These are phyloP conservation scores for Marasmius oreades DNA, from an alignment of 1,284 basidiomycete genomes.

Conservation along the genomic window DNA sequence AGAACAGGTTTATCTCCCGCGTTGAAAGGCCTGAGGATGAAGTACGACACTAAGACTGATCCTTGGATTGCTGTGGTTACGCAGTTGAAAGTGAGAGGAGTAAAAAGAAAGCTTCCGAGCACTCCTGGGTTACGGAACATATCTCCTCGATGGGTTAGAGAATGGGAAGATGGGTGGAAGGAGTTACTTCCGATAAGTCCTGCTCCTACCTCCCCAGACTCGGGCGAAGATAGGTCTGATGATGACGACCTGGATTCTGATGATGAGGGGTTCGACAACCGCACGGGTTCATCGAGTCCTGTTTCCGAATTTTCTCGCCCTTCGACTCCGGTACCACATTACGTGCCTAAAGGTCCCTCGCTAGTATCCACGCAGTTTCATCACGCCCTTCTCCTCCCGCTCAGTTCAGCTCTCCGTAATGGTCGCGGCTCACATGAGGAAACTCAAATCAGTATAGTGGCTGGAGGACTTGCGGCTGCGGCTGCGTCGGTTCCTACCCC, in stretches of 20 bases:
- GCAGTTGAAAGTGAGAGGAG: constrained; percentile 49
- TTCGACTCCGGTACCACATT: constrained; percentile 62
- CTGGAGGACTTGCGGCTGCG: constrained; percentile 30
- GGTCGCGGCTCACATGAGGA: background rate
- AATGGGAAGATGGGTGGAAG: constrained; percentile 8
- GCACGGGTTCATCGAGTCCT: background rate
- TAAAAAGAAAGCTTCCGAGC: constrained; percentile 50
- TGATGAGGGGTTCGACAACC: background rate
- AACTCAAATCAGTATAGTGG: background rate
- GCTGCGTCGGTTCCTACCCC: constrained; percentile 67
- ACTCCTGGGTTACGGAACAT: constrained; percentile 10
- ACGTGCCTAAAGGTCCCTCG: constrained; percentile 64
- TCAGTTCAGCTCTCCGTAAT: constrained; percentile 49
- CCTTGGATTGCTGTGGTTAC: constrained; percentile 61
- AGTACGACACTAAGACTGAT: constrained; percentile 59
- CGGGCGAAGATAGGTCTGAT: constrained; percentile 23
- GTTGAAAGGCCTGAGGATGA: constrained; percentile 38
- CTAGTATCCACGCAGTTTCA: constrained; percentile 64
- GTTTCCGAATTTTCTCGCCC: constrained; percentile 45
- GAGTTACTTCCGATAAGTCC: constrained; percentile 5
- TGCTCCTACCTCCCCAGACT: constrained; percentile 17
- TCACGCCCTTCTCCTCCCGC: constrained; percentile 53
- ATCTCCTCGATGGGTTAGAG: constrained; percentile 2
- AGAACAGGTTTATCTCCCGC: constrained; percentile 2
- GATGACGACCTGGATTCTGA: constrained; percentile 20